Evolutionary conservation across 2,329 filamentous ascomycete species (phyloP).

Genomic region (Orbilia ellipsospora): DNA sequence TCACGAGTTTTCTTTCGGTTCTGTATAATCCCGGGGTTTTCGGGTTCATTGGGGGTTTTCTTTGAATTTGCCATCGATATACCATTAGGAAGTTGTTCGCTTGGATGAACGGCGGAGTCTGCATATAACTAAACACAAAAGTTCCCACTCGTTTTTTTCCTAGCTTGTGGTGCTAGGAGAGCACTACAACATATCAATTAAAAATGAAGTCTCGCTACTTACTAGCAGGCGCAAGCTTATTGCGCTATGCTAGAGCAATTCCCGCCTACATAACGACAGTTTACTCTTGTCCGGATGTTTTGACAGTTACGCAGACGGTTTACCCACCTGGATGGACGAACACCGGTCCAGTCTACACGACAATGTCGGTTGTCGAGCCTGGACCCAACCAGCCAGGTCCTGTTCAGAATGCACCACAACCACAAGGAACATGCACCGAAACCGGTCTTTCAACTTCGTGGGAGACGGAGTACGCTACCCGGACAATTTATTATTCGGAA

Average conservation of each 20-base stretch:
- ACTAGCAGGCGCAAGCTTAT: slow-evolving; percentile 45
- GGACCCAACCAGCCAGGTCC: slow-evolving; percentile 4
- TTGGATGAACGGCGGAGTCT: slow-evolving; percentile 29
- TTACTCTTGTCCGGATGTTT: slow-evolving; percentile 44
- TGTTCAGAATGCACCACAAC: slow-evolving; percentile 3
- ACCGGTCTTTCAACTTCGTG: slow-evolving; percentile 45
- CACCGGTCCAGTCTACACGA: slow-evolving; percentile 52
- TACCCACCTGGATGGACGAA: slow-evolving; percentile 53
- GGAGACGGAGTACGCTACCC: slow-evolving; percentile 51
- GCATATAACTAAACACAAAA: slow-evolving; percentile 35
- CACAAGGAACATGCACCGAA: slow-evolving; percentile 40
- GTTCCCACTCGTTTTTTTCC: slow-evolving; percentile 35
- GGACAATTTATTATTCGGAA: slow-evolving; percentile 43
- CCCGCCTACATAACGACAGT: slow-evolving; percentile 52
- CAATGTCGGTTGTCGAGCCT: slow-evolving; percentile 27
- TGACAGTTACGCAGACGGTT: slow-evolving; percentile 53
- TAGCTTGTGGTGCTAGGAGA: slow-evolving; percentile 36
- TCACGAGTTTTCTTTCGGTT: slow-evolving; percentile 55
- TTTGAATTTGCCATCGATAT: slow-evolving; percentile 43
- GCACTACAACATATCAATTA: slow-evolving; percentile 32
- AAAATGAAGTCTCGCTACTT: slow-evolving; percentile 50
- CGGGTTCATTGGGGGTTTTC: slow-evolving; percentile 52
- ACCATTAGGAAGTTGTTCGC: slow-evolving; percentile 35
- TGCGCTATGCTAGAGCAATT: slow-evolving; percentile 46
- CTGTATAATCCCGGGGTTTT: slow-evolving; percentile 52